Percentiles rank a stretch among this genome's conserved stretches.
Evolutionary conservation across 75 land plant species (phyloP).

Genomic region (Pinus taeda): DNA sequence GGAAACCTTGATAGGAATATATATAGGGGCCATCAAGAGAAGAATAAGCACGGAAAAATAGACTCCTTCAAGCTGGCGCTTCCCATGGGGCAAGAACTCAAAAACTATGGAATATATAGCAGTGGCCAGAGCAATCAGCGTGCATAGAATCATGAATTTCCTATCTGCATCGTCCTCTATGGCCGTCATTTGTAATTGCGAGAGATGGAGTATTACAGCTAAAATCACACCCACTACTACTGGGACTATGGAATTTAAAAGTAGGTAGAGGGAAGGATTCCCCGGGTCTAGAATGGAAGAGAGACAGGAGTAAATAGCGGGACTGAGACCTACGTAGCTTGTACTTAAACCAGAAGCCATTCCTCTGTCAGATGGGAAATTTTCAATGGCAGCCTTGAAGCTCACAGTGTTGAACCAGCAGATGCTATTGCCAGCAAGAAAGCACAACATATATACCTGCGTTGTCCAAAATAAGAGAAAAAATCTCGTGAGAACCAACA

Average conservation of each 20-base stretch:
- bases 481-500: too few species aligned
- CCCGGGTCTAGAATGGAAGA: slow-evolving; percentile 15
- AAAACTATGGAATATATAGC: not conserved
- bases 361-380: slow-evolving; percentile 38
- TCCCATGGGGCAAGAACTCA: not conserved
- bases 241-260: slow-evolving; percentile 50
- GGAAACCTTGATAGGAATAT: not conserved
- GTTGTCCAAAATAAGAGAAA: not conserved
- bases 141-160: slow-evolving; percentile 10
- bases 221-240: slow-evolving; percentile 19
- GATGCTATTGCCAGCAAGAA: slow-evolving; percentile 58
- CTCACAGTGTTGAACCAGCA: slow-evolving; percentile 71
- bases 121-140: not conserved
- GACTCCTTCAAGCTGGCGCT: not conserved
- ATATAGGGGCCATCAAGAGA: not conserved
- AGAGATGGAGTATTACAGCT: not conserved
- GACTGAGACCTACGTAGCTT: slow-evolving; percentile 53
- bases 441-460: slow-evolving; percentile 45
- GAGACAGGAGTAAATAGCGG: slow-evolving; percentile 45
- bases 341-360: slow-evolving; percentile 40
- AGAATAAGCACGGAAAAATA: not conserved
- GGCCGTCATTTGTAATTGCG: not conserved
- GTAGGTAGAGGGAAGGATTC: slow-evolving; percentile 21
- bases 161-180: not conserved
- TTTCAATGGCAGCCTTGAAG: slow-evolving; percentile 43